phyloP scores from a whole-genome alignment of 441 rosid genomes.

The Gossypium laxum region DNA sequence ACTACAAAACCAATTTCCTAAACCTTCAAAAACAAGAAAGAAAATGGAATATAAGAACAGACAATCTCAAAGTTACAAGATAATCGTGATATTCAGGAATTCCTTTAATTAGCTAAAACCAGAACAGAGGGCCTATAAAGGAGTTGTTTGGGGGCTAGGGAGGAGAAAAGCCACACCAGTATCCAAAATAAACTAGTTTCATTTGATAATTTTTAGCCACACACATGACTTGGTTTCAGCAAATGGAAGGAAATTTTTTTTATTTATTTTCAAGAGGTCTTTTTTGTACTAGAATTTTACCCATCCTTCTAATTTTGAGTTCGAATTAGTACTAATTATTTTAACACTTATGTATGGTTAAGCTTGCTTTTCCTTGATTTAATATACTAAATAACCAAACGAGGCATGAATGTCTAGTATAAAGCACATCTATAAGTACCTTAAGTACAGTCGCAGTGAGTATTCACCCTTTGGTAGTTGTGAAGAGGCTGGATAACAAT shows the following conservation, averaged over 20 bases:
- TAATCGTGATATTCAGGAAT: conserved; percentile 4
- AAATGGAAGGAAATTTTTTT: neutral
- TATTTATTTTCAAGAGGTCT: too few species aligned
- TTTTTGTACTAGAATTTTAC: too few species aligned
- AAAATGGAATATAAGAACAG: neutral
- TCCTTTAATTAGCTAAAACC: conserved; percentile 9
- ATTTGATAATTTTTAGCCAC: neutral
- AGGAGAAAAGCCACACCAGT: neutral
- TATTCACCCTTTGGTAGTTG: conserved; percentile 93
- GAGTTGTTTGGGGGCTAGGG: neutral
- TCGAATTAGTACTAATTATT: neutral
- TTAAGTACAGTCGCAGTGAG: conserved; percentile 60
- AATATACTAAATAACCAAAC: neutral
- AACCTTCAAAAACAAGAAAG: neutral
- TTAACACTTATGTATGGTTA: neutral
- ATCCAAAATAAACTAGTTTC: neutral
- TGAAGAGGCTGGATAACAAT: conserved; percentile 69
- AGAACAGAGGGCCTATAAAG: neutral
- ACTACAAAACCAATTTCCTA: neutral
- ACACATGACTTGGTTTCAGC: neutral
- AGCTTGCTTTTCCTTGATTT: neutral
- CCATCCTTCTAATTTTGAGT: neutral
- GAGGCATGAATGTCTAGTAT: neutral
- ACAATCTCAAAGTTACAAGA: neutral
- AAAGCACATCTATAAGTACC: conserved; percentile 32